Conservation (phyloP, 2,329 filamentous ascomycete genomes). For the Ophiocordyceps camponoti-leonardi region DNA sequence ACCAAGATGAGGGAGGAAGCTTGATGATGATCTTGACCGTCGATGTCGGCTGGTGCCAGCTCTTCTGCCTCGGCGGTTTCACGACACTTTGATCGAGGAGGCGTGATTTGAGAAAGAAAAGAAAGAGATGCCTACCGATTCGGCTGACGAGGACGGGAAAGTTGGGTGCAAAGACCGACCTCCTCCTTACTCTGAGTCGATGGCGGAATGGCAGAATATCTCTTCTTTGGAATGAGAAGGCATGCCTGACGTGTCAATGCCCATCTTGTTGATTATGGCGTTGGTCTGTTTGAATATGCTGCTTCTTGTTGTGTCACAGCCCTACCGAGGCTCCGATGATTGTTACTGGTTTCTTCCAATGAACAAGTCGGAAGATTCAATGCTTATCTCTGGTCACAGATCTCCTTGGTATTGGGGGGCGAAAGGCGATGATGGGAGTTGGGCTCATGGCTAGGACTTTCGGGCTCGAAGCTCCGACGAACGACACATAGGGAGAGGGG, state of each 20-base stretch:
- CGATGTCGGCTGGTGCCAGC: too few relatives aligned
- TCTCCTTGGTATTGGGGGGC: neutral
- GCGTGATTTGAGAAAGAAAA: too few relatives aligned
- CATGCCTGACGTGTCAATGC: neutral
- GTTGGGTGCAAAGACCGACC: neutral
- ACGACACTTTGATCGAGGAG: too few relatives aligned
- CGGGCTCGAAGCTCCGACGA: too few relatives aligned
- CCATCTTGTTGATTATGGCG: neutral
- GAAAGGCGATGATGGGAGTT: neutral
- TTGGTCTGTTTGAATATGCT: neutral
- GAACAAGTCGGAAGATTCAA: neutral
- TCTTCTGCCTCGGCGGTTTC: too few relatives aligned
- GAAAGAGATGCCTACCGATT: too few relatives aligned
- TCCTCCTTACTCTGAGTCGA: neutral
- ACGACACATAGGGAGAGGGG: too few relatives aligned
- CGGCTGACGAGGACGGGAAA: neutral
- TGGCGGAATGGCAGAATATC: neutral
- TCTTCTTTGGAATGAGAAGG: neutral
- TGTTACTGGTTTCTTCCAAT: neutral
- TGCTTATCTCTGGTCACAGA: neutral
- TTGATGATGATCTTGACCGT: too few relatives aligned
- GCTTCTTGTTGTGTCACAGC: neutral
- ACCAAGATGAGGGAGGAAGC: slow-evolving; percentile 20
- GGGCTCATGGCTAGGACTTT: neutral
- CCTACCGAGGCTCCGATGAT: neutral